Conservation (phyloP, 31 red algal species). For the Asparagopsis taxiformis region DNA sequence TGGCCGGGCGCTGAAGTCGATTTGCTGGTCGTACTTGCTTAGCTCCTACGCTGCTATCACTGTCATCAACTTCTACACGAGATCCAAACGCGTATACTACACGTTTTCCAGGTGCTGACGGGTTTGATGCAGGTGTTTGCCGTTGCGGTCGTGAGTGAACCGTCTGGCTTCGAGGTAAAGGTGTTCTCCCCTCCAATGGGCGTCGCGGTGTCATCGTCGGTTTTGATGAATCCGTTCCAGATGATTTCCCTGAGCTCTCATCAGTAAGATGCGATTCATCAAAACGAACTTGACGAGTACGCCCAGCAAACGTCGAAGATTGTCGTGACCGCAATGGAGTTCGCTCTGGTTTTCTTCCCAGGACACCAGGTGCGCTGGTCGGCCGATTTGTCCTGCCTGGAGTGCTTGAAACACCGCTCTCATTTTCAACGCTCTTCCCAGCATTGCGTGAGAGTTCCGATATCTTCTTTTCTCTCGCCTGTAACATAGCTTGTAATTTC, state of each 20-base stretch:
- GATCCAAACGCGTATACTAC: slow-evolving; percentile 41
- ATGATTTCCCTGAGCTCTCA: not conserved
- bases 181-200: not conserved
- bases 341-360: slow-evolving; percentile 9
- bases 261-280: slow-evolving; percentile 19
- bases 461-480: slow-evolving; percentile 28
- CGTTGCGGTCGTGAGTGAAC: slow-evolving; percentile 7
- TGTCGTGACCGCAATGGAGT: slow-evolving; percentile 17
- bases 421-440: not conserved
- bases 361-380: slow-evolving; percentile 24
- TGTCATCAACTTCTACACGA: slow-evolving; percentile 15
- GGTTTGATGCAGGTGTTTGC: not conserved
- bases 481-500: slow-evolving; percentile 24
- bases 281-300: slow-evolving; percentile 47
- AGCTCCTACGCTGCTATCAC: not conserved
- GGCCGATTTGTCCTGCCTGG: slow-evolving; percentile 8
- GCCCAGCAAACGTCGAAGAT: slow-evolving; percentile 44
- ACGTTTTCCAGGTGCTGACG: slow-evolving; percentile 18
- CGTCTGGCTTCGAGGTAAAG: slow-evolving; percentile 13
- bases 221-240: not conserved
- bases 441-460: not conserved
- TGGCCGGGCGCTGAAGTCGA: slow-evolving; percentile 9
- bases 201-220: slow-evolving; percentile 1
- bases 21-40: not conserved
- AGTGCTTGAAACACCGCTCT: not conserved